A percentile compares a stretch with the other conserved stretches of the same genome.
These are phyloP conservation scores for Sonneratia caseolaris DNA, from an alignment of 345 rosid genomes.

Conservation along the genomic window DNA sequence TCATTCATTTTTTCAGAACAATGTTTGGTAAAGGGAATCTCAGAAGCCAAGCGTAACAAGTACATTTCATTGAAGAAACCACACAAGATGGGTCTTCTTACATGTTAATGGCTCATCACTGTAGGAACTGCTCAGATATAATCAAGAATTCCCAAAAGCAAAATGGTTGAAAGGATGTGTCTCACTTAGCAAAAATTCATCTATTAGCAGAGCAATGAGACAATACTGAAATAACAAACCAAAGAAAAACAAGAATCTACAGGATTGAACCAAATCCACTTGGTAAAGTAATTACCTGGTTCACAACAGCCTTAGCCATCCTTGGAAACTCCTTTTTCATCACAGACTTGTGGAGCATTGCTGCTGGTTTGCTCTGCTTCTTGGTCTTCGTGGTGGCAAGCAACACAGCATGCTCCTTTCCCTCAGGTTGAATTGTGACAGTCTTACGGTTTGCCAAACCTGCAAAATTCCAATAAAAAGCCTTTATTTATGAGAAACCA, in stretches of 20 bases:
- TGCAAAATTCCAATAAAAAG: neutral
- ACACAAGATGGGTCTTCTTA: constrained; percentile 25
- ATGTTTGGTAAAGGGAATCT: neutral
- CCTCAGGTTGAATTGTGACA: neutral
- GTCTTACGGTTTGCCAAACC: neutral
- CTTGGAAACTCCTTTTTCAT: neutral
- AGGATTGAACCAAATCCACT: too few species aligned
- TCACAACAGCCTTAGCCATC: neutral
- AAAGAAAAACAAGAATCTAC: too few species aligned
- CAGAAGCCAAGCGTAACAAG: constrained; percentile 58
- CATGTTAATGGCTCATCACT: constrained; percentile 49
- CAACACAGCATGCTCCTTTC: neutral
- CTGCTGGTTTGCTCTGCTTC: neutral
- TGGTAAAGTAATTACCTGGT: neutral
- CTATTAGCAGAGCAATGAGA: too few species aligned
- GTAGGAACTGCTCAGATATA: constrained; percentile 9
- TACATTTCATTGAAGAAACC: constrained; percentile 38
- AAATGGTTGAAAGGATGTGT: too few species aligned
- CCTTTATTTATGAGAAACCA: neutral
- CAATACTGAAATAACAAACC: too few species aligned
- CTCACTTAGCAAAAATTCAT: too few species aligned
- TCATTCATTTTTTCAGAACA: too few species aligned
- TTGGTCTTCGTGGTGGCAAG: neutral
- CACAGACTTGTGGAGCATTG: neutral
- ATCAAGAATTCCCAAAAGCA: too few species aligned